These are phyloP conservation scores for Coemansia sp. DNA, from an alignment of 192 early-diverging fungal genomes.

Conservation along the genomic window DNA sequence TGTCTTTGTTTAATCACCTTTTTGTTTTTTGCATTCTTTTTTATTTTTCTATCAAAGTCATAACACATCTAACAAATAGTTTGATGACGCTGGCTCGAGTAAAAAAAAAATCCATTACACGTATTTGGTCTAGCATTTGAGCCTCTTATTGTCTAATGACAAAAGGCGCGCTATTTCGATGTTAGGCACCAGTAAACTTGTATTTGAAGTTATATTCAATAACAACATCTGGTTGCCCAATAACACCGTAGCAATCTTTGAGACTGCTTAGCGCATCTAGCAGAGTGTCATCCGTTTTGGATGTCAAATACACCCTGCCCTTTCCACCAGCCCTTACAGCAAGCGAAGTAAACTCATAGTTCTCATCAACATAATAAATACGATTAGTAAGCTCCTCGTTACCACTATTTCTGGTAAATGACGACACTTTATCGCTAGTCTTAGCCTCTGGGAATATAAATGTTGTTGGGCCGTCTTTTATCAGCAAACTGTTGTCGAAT, in stretches of 20 bases:
- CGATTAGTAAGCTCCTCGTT: background rate
- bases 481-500: too few relatives aligned
- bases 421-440: background rate
- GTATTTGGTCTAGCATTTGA: too few relatives aligned
- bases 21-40: background rate
- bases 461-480: background rate
- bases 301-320: background rate
- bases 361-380: background rate
- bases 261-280: background rate
- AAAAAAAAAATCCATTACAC: too few relatives aligned
- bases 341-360: background rate
- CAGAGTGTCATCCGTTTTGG: background rate
- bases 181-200: background rate
- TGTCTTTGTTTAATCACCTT: slow-evolving; percentile 18
- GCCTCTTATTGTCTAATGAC: too few relatives aligned
- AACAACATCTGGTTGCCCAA: background rate
- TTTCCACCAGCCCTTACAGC: background rate
- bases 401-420: background rate
- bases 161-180: too few relatives aligned
- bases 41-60: background rate
- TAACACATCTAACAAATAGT: background rate
- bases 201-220: background rate
- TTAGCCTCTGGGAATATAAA: background rate
- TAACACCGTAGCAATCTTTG: background rate
- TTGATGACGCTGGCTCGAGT: too few relatives aligned